Evolutionary conservation across 805 yeast genomes (phyloP).

Genomic region (Kodamaea leandrae): DNA sequence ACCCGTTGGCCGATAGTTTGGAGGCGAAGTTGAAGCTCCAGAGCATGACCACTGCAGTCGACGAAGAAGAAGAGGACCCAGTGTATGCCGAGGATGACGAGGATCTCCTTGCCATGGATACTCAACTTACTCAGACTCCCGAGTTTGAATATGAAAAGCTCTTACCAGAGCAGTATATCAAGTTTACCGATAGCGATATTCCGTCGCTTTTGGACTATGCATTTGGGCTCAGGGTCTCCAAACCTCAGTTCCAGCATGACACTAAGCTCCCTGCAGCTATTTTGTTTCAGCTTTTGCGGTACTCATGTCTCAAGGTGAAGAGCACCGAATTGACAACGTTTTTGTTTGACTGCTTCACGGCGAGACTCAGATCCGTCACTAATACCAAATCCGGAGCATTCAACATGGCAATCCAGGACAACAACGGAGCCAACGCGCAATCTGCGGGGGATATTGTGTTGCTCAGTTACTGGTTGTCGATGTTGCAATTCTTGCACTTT

Average conservation of each 20-base stretch:
- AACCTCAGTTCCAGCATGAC: conserved; percentile 39
- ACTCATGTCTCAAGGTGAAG: conserved; percentile 57
- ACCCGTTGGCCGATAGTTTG: conserved; percentile 28
- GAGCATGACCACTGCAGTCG: conserved; percentile 22
- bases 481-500: conserved; percentile 71
- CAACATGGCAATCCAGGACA: conserved; percentile 34
- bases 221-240: conserved; percentile 43
- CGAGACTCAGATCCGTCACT: conserved; percentile 59
- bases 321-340: conserved; percentile 56
- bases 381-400: conserved; percentile 60
- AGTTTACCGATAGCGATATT: conserved; percentile 58
- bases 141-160: conserved; percentile 58
- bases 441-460: conserved; percentile 66
- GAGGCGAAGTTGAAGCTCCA: conserved; percentile 33
- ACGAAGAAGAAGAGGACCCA: conserved; percentile 20
- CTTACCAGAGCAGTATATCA: conserved; percentile 56
- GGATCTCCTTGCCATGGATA: conserved; percentile 25
- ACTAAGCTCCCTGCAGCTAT: conserved; percentile 66
- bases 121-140: conserved; percentile 24
- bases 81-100: conserved; percentile 27
- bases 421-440: conserved; percentile 20
- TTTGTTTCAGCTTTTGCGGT: conserved; percentile 66
- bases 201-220: conserved; percentile 48
- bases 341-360: conserved; percentile 56
- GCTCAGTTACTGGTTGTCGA: conserved; percentile 86